Percentiles rank a stretch among this genome's conserved stretches.
Conservation (phyloP, 305 asterid species). For the Ilex paraguariensis region DNA sequence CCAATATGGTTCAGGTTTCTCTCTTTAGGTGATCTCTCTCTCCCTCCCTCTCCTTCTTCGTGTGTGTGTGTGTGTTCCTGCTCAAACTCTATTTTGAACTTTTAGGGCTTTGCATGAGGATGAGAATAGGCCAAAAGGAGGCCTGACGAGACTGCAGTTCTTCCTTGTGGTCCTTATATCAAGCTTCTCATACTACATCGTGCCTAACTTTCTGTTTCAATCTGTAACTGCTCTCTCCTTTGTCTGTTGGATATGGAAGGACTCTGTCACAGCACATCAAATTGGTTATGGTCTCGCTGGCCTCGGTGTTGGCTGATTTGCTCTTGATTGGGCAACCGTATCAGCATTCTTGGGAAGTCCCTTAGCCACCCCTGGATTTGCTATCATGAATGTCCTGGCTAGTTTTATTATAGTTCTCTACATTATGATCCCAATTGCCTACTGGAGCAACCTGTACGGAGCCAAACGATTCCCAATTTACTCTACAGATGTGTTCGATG, state of each 20-base stretch:
- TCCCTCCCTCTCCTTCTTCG: neutral
- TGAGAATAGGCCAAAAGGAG: constrained; percentile 47
- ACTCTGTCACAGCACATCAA: constrained; percentile 41
- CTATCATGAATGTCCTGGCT: constrained; percentile 35
- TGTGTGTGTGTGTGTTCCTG: no score
- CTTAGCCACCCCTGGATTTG: constrained; percentile 45
- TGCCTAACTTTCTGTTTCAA: constrained; percentile 56
- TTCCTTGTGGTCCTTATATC: constrained; percentile 32
- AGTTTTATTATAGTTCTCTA: constrained; percentile 48
- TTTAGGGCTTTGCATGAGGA: constrained; percentile 58
- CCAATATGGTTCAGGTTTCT: constrained; percentile 44
- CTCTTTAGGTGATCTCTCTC: constrained; percentile 42
- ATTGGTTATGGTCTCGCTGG: constrained; percentile 66
- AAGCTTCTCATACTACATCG: constrained; percentile 57
- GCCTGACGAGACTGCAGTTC: constrained; percentile 48
- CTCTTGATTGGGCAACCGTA: constrained; percentile 55
- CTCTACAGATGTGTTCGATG: constrained; percentile 39
- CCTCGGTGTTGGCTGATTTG: constrained; percentile 56
- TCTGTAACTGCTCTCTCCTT: constrained; percentile 43
- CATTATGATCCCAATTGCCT: constrained; percentile 38
- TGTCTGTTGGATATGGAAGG: constrained; percentile 37
- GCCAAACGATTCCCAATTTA: constrained; percentile 57
- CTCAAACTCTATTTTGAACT: neutral
- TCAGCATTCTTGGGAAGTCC: constrained; percentile 45
- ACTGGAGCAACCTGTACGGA: constrained; percentile 34